Evolutionary conservation across 176 grass and related monocot species (phyloP).

Genomic region (Hsuehochloa calcarea): DNA sequence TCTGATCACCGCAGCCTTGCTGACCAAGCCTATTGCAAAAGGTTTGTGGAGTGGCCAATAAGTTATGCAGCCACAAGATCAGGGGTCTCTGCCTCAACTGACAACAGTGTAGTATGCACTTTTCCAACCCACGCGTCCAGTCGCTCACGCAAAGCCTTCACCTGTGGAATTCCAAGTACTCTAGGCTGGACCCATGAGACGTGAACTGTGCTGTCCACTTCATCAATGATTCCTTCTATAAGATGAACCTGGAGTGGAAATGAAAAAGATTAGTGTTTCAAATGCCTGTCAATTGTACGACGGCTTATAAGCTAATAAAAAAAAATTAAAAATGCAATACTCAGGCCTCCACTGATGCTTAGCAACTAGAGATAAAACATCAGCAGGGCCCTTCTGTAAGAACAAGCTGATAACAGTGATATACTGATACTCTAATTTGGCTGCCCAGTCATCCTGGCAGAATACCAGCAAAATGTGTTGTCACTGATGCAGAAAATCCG

Average conservation of each 20-base stretch:
- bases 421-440: not conserved
- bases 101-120: conserved; percentile 70
- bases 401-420: not conserved
- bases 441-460: not conserved
- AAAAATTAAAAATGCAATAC: not conserved
- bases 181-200: conserved; percentile 91
- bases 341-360: not conserved
- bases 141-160: conserved; percentile 69
- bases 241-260: conserved; percentile 75
- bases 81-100: conserved; percentile 86
- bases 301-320: not conserved
- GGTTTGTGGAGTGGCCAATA: not conserved
- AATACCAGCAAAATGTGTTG: not conserved
- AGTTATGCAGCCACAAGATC: conserved; percentile 74
- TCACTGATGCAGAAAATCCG: not conserved
- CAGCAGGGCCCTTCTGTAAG: not conserved
- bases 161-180: conserved; percentile 80
- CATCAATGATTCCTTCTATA: conserved; percentile 94
- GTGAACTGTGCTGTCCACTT: conserved; percentile 77
- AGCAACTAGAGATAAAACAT: conserved; percentile 4
- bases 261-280: not conserved
- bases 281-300: not conserved
- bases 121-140: conserved; percentile 84
- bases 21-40: conserved; percentile 19
- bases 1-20: conserved; percentile 23